Evolutionary conservation across 2,329 filamentous ascomycete genomes (phyloP), one percentile per base, ranked within the genome.

Genomic region (Venturia asperata): DNA sequence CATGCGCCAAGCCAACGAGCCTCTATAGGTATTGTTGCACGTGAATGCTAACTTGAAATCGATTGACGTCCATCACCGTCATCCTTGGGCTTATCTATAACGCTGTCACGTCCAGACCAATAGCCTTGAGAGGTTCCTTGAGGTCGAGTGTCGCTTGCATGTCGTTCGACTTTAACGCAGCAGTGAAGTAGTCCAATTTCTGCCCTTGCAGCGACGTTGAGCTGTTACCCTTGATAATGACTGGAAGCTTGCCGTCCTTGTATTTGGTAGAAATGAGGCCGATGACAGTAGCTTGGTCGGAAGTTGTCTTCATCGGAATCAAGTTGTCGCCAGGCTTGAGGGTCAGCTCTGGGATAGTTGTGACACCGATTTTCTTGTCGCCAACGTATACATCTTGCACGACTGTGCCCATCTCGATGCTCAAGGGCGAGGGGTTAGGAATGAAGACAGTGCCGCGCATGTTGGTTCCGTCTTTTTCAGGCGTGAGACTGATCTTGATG

Each of bases 361-460:
- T 75, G 49, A 75, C 81, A 63, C 87, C 87, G 67, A 89, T 78
- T 1, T 76, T 68, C 56, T 74, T 69, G 58, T 77, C 80, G 56
- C 81, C 78, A 63, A 87, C 79, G 70, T 78, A 83, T 71, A 85
- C 85, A 74, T 79, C 75, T 74, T 88, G 87, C 37, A 82, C 82
- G 43, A 84, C 78, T 70, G 89, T 87, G 70, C 87, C 87, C 79
- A 90, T 82, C 42, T 87, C 82, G 63, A 90, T 79, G n/a, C 81
- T 84, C 71, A 87, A 80, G 63, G 83, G 75, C 1, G 86, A 87
- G 7, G 79, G 81, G 73, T 90, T 90, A 68, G 85, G 85, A 62
- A 90, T 86, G 65, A 78, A 77, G 66, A 82, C 81, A 17, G 77
- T 81, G 69, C 81, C 86, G 63, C 80, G 76, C 75, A 90, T 87